Evolutionary conservation across 2,329 filamentous ascomycete species (phyloP).

Genomic region (Pseudofabraea citricarpa): DNA sequence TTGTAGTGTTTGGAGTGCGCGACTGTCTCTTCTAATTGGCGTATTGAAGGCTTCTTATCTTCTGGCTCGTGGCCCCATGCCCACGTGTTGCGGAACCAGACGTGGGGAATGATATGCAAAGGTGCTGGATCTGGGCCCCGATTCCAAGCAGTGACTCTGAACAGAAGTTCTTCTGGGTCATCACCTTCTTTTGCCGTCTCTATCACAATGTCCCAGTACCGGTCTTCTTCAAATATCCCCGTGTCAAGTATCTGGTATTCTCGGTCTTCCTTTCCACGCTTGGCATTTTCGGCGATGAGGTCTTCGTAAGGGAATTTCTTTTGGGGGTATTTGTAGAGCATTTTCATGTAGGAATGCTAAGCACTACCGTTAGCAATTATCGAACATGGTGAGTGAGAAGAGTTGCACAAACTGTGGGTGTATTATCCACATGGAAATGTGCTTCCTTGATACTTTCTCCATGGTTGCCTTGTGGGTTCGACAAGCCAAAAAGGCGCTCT

Average conservation of each 20-base stretch:
- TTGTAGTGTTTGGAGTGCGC: constrained; percentile 74
- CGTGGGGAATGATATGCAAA: constrained; percentile 87
- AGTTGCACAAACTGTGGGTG: constrained; percentile 44
- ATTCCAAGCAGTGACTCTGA: constrained; percentile 95
- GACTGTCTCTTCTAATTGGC: constrained; percentile 58
- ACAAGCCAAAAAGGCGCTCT: constrained; percentile 89
- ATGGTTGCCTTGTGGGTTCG: constrained; percentile 95
- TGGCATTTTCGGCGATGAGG: constrained; percentile 77
- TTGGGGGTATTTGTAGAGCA: constrained; percentile 96
- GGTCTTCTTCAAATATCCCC: constrained; percentile 78
- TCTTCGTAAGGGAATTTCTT: constrained; percentile 88
- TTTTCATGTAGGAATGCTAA: constrained; percentile 98
- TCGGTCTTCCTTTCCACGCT: constrained; percentile 67
- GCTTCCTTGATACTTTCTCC: constrained; percentile 96
- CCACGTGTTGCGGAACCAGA: constrained; percentile 98
- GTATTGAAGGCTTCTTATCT: constrained; percentile 76
- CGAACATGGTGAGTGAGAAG: not conserved
- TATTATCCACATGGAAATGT: constrained; percentile 95
- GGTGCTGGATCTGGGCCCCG: constrained; percentile 85
- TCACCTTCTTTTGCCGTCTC: constrained; percentile 94
- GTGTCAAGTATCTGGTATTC: constrained; percentile 95
- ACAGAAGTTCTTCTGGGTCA: constrained; percentile 84
- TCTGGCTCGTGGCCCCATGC: constrained; percentile 78
- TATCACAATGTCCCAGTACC: constrained; percentile 96
- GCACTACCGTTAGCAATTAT: constrained; percentile 9